Evolutionary conservation across 2,329 filamentous ascomycete genomes (phyloP).

Genomic region (Paecilomyces variotii): DNA sequence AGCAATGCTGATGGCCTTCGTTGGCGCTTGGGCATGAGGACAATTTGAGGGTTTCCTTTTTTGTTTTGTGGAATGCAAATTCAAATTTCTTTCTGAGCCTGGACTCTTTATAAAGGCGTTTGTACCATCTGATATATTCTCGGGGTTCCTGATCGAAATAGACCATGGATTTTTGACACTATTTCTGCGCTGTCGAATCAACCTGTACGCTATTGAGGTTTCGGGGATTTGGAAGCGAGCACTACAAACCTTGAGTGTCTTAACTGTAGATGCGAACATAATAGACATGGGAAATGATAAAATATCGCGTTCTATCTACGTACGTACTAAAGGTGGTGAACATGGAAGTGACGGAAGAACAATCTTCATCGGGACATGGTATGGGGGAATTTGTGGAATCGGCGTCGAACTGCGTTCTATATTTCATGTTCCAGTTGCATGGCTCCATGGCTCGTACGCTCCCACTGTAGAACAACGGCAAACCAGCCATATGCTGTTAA

Average conservation of each 20-base stretch:
- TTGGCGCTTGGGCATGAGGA: constrained; percentile 57
- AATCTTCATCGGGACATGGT: not conserved
- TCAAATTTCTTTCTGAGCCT: not conserved
- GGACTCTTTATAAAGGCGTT: not conserved
- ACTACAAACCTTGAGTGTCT: not conserved
- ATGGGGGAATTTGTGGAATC: not conserved
- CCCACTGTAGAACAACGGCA: not conserved
- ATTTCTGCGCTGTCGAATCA: not conserved
- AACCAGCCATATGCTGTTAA: not conserved
- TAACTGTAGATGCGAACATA: not conserved
- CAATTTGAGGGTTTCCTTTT: not conserved
- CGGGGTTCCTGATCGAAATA: not conserved
- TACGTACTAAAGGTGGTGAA: not conserved
- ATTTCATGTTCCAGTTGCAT: not conserved
- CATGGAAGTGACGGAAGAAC: not conserved
- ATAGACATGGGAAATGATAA: not conserved
- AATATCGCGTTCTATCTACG: not conserved
- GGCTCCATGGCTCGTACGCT: not conserved
- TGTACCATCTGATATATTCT: not conserved
- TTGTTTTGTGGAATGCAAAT: not conserved
- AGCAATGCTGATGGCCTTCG: constrained; percentile 56
- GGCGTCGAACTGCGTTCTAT: not conserved
- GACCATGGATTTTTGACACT: not conserved
- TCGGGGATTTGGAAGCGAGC: not conserved
- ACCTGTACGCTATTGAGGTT: not conserved